Base-by-base conservation (phyloP, 2,329 filamentous ascomycete genomes). In the Pseudogymnoascus sp. region DNA sequence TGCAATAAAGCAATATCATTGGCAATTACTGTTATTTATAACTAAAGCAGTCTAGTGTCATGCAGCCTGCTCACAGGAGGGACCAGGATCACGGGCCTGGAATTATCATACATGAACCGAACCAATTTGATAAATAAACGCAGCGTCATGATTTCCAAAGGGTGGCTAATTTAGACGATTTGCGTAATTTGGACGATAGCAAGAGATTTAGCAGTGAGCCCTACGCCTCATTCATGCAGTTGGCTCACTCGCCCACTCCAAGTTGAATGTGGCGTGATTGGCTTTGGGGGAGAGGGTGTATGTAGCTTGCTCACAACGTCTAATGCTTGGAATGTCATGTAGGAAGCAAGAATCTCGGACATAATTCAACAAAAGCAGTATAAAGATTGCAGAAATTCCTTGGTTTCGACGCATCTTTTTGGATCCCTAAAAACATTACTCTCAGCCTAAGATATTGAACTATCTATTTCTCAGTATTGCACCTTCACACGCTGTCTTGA, bases 21-120 rank as follows among this genome's bases (percentile, higher is more conserved):
- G 13, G 38, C n/a, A 8, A 19, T 19, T 50, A 50, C 14, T 6
- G 11, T 16, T 5, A 6, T 61, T 7, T 50, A n/a, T 19, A 47
- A 61, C 65, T 67, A 26, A 61, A 65, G 26, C 26, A 65, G 59
- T 62, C 68, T 74, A 72, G 72, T 62, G 65, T 70, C 66, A 75
- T 76, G 74, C 74, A 75, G 64, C 64, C 70, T 72, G 74, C 74
- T 70, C 70, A 72, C 72, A 29, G 61, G 56, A 10, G 6, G 10
- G 31, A 33, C 31, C 31, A 3, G 31, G 31, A 63, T 61, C 21
- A 64, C 29, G 2, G 21, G 5, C 16, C 31, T 16, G 50, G 56
- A 19, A 60, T 64, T 42, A 31, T 13, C 42, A 16, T 44, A 44
- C 24, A 40, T 53, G 19, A 56, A 63, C 14, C 35, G 19, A 19